Evolutionary conservation across 129 eudicot species (phyloP).

Genomic region (Centella asiatica): DNA sequence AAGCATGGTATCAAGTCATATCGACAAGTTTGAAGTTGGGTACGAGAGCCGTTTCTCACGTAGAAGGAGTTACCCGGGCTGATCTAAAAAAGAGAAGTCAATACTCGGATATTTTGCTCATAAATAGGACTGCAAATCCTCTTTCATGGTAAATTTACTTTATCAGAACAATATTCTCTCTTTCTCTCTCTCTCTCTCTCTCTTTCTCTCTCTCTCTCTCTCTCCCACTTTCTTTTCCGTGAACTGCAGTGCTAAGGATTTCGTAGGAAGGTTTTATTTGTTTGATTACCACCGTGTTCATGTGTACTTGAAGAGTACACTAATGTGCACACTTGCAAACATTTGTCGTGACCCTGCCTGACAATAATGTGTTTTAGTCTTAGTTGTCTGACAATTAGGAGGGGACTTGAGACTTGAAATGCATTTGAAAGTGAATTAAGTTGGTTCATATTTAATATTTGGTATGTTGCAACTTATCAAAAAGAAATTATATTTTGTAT

Average conservation of each 20-base stretch:
- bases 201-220: not conserved
- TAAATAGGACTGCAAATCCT: slow-evolving; percentile 92
- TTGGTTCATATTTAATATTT: no score
- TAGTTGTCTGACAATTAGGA: no score
- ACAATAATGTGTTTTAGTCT: no score
- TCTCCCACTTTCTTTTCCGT: not conserved
- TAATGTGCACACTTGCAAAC: no score
- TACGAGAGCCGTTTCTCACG: slow-evolving; percentile 77
- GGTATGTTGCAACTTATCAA: not conserved
- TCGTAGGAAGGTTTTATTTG: not conserved
- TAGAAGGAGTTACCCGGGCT: slow-evolving; percentile 55
- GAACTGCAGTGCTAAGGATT: not conserved
- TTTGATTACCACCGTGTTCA: not conserved
- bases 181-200: not conserved
- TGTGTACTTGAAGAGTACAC: not conserved
- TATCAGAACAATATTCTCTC: slow-evolving; percentile 1
- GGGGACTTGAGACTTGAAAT: no score
- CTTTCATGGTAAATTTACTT: slow-evolving; percentile 58
- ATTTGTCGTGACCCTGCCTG: no score
- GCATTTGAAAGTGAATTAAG: no score
- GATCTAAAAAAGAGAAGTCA: slow-evolving; percentile 44
- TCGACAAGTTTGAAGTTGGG: slow-evolving; percentile 88
- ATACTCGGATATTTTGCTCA: slow-evolving; percentile 63
- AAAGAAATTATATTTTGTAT: not conserved
- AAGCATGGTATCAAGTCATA: slow-evolving; percentile 58